Conservation (phyloP, 2,329 filamentous ascomycete species). For the Neonectria magnoliae region DNA sequence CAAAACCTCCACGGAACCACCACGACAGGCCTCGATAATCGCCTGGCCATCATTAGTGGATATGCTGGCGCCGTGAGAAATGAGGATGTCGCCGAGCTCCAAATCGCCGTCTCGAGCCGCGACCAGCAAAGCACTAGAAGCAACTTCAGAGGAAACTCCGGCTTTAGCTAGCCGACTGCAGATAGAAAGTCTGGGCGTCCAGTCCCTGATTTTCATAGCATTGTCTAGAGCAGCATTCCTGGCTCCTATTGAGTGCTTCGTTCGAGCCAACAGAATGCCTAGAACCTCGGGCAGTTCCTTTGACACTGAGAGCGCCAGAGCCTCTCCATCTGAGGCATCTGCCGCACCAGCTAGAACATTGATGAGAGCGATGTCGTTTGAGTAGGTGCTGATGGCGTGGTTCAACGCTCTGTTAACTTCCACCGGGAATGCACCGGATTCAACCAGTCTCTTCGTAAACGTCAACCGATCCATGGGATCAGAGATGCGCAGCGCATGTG, state of each 20-base stretch:
- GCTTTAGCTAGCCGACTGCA: slow-evolving; percentile 57
- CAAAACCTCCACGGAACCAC: slow-evolving; percentile 61
- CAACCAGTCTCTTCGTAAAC: slow-evolving; percentile 61
- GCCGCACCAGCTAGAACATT: slow-evolving; percentile 56
- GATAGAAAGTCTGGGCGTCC: slow-evolving; percentile 53
- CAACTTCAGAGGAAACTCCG: slow-evolving; percentile 56
- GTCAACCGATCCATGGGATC: slow-evolving; percentile 62
- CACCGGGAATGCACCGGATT: slow-evolving; percentile 57
- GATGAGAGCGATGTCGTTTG: slow-evolving; percentile 61
- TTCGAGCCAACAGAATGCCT: slow-evolving; percentile 54
- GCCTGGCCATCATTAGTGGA: slow-evolving; percentile 63
- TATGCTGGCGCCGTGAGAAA: slow-evolving; percentile 62
- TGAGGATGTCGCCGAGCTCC: slow-evolving; percentile 59
- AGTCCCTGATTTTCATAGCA: slow-evolving; percentile 55
- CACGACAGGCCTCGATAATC: slow-evolving; percentile 63
- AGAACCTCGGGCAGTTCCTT: slow-evolving; percentile 58
- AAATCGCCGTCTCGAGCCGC: slow-evolving; percentile 65
- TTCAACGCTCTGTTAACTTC: slow-evolving; percentile 63
- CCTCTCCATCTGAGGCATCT: slow-evolving; percentile 61
- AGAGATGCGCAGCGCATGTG: slow-evolving; percentile 60
- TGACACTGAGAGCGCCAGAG: slow-evolving; percentile 57
- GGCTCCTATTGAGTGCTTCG: slow-evolving; percentile 48
- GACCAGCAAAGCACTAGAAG: slow-evolving; percentile 61
- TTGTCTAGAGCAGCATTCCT: slow-evolving; percentile 56
- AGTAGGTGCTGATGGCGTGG: slow-evolving; percentile 59